Conservation (phyloP, 345 rosid genomes). For the Populus alba region DNA sequence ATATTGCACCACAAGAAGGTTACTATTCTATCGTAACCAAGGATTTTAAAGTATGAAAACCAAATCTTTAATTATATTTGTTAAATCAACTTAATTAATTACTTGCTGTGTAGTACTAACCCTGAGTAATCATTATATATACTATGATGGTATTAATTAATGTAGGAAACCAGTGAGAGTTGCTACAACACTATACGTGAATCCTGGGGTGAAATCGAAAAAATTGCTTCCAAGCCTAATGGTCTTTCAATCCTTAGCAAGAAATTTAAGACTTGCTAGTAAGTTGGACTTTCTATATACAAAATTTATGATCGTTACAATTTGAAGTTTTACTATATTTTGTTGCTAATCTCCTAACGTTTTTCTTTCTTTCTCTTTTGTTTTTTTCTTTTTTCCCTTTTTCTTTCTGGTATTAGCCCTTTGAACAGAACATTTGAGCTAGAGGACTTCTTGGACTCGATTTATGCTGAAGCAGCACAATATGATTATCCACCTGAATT, state of each 20-base stretch:
- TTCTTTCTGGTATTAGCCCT: slow-evolving; percentile 22
- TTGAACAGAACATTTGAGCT: slow-evolving; percentile 26
- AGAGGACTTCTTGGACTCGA: slow-evolving; percentile 25
- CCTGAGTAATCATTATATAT: too few species aligned
- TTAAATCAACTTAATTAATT: background rate
- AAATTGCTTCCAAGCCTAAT: slow-evolving; percentile 13
- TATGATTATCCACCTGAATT: slow-evolving; percentile 39
- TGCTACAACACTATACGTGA: slow-evolving; percentile 36
- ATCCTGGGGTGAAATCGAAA: slow-evolving; percentile 40
- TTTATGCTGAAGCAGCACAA: slow-evolving; percentile 41
- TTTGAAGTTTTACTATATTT: background rate
- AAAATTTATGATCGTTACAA: background rate
- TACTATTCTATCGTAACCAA: slow-evolving; percentile 24
- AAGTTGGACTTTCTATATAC: background rate
- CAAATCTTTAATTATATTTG: background rate
- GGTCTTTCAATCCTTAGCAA: slow-evolving; percentile 18
- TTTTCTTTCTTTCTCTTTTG: too few species aligned
- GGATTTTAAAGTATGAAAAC: slow-evolving; percentile 14
- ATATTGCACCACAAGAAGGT: slow-evolving; percentile 16
- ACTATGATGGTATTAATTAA: background rate
- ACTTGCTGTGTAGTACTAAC: too few species aligned
- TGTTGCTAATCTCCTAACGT: too few species aligned
- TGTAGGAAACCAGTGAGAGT: slow-evolving; percentile 31
- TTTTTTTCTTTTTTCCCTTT: too few species aligned
- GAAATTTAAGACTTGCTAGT: slow-evolving; percentile 27